Conservation (phyloP, 495 filamentous ascomycete genomes). For the Daldinia bambusicola region DNA sequence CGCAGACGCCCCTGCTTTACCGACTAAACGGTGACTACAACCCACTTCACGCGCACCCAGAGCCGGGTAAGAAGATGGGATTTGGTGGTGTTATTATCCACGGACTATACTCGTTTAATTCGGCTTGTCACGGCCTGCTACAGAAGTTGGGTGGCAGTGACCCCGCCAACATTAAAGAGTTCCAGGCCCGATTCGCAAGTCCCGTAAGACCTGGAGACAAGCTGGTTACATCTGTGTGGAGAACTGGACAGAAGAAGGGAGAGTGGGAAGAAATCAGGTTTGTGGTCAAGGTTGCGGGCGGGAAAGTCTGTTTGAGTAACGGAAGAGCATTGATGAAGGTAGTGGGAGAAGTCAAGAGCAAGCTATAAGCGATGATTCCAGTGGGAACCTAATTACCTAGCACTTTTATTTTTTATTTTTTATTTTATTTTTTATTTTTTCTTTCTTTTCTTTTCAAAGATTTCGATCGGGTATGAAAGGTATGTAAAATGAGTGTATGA, state of each 20-base stretch:
- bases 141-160: constrained; percentile 77
- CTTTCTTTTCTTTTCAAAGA: too few species aligned
- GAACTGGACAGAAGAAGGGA: constrained; percentile 69
- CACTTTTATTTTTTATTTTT: too few species aligned
- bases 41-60: constrained; percentile 85
- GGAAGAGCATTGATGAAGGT: constrained; percentile 81
- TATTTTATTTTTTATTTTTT: too few species aligned
- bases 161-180: constrained; percentile 81
- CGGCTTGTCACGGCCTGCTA: constrained; percentile 78
- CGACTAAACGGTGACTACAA: constrained; percentile 92
- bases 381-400: too few species aligned
- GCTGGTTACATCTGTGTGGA: constrained; percentile 72
- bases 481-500: not conserved
- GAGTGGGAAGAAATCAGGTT: constrained; percentile 87
- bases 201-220: constrained; percentile 83
- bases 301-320: constrained; percentile 84
- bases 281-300: constrained; percentile 73
- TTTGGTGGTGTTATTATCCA: constrained; percentile 91
- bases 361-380: constrained; percentile 61
- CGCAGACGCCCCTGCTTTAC: constrained; percentile 79
- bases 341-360: constrained; percentile 65
- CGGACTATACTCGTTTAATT: constrained; percentile 87
- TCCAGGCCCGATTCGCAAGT: constrained; percentile 86
- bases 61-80: constrained; percentile 86
- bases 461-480: not conserved